Conservation (phyloP, 2,329 filamentous ascomycete species). For the Lachnellula subtilissima region DNA sequence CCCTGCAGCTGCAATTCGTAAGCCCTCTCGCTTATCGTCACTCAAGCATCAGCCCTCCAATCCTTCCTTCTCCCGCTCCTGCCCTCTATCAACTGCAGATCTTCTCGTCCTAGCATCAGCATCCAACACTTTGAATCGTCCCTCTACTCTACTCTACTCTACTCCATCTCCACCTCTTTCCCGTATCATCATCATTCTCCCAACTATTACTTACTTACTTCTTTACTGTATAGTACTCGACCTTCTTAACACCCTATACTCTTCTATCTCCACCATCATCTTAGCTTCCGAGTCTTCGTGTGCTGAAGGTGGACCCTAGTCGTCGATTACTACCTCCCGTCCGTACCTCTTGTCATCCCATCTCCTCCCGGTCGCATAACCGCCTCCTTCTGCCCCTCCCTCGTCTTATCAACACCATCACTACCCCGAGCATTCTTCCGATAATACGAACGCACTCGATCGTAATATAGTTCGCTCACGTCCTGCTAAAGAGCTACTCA, state of each 20-base stretch:
- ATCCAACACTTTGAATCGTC: not conserved
- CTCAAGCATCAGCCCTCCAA: conserved; percentile 10
- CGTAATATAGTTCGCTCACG: not conserved
- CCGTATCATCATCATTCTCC: not conserved
- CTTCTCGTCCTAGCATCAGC: not conserved
- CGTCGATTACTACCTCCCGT: conserved; percentile 13
- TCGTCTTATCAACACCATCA: conserved; percentile 22
- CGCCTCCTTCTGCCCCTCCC: conserved; percentile 15
- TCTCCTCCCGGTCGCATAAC: conserved; percentile 23
- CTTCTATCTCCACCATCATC: not conserved
- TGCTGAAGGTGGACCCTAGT: conserved; percentile 13
- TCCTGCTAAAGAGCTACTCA: not conserved
- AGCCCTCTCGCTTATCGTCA: conserved; percentile 23
- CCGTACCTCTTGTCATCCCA: not conserved
- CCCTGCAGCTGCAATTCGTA: conserved; percentile 14
- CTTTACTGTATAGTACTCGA: not conserved
- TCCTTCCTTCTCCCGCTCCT: not conserved
- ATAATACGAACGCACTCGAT: conserved; percentile 4
- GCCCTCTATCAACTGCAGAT: not conserved
- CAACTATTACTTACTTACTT: not conserved
- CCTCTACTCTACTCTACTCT: not conserved
- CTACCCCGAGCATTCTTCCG: conserved; percentile 10
- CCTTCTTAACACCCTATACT: not conserved
- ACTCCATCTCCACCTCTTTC: not conserved
- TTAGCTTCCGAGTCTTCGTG: not conserved